Evolutionary conservation across 352 stramenopile species (phyloP).

Genomic region (Globisporangium ultimum): DNA sequence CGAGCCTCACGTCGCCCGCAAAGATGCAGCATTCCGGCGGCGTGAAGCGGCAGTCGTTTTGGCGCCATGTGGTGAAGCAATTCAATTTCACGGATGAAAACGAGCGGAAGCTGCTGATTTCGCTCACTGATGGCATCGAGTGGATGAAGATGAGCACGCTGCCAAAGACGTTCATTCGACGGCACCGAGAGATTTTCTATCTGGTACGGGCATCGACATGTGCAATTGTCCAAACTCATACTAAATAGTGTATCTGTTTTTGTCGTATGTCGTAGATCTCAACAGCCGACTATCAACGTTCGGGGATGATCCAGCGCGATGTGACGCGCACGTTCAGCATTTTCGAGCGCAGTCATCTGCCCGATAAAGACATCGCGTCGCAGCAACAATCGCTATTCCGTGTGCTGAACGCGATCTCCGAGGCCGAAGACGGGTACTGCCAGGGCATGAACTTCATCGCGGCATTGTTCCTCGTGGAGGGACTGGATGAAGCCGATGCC

Average conservation of each 20-base stretch:
- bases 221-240: not conserved
- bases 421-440: slow-evolving; percentile 81
- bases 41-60: slow-evolving; percentile 58
- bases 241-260: not conserved
- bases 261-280: slow-evolving; percentile 29
- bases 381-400: slow-evolving; percentile 70
- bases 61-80: slow-evolving; percentile 75
- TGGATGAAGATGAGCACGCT: slow-evolving; percentile 63
- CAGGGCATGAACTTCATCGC: slow-evolving; percentile 91
- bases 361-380: slow-evolving; percentile 32
- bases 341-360: slow-evolving; percentile 53
- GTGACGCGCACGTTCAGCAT: slow-evolving; percentile 86
- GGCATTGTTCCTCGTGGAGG: slow-evolving; percentile 80
- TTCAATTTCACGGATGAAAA: slow-evolving; percentile 74
- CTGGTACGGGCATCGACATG: slow-evolving; percentile 23
- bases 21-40: not conserved
- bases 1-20: not conserved
- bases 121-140: slow-evolving; percentile 56
- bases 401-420: slow-evolving; percentile 76
- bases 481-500: slow-evolving; percentile 70
- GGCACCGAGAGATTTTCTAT: slow-evolving; percentile 79
- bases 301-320: slow-evolving; percentile 68
- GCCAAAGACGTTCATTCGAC: slow-evolving; percentile 47
- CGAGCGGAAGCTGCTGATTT: slow-evolving; percentile 59
- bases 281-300: slow-evolving; percentile 61